These are phyloP conservation scores for Eucalyptus leucophloia DNA, from an alignment of 345 rosid species.

Conservation along the genomic window DNA sequence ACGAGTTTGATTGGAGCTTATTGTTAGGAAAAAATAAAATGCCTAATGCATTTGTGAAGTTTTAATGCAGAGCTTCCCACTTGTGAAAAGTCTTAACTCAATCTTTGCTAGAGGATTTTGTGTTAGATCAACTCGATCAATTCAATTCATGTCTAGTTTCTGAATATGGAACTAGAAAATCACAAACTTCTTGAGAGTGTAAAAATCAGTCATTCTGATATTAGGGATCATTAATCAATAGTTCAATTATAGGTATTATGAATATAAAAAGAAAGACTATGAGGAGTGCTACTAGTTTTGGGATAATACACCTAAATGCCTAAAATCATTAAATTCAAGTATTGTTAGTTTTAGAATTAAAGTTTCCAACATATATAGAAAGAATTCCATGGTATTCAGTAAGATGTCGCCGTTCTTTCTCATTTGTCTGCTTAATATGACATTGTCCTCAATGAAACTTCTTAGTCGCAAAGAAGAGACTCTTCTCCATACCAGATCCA, in stretches of 20 bases:
- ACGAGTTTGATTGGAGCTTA: not conserved
- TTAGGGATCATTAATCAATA: not conserved
- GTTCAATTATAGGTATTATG: not conserved
- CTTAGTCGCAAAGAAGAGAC: not conserved
- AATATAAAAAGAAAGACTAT: not conserved
- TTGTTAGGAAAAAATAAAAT: not conserved
- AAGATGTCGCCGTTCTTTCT: not conserved
- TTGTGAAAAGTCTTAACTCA: not conserved
- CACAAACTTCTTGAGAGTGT: not conserved
- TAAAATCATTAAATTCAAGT: not conserved
- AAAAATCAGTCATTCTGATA: not conserved
- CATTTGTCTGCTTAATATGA: not conserved
- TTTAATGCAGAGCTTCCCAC: not conserved
- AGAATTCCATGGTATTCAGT: not conserved
- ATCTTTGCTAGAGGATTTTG: not conserved
- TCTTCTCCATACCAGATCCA: not conserved
- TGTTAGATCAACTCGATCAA: not conserved
- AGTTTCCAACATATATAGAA: not conserved
- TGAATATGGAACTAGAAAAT: not conserved
- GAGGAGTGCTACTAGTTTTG: not conserved
- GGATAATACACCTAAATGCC: not conserved
- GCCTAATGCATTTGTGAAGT: not conserved
- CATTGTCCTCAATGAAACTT: not conserved
- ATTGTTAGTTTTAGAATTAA: not conserved
- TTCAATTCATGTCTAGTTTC: not conserved